These are phyloP conservation scores for Paecilomyces formosus DNA, from an alignment of 2,329 filamentous ascomycete genomes.

Conservation along the genomic window DNA sequence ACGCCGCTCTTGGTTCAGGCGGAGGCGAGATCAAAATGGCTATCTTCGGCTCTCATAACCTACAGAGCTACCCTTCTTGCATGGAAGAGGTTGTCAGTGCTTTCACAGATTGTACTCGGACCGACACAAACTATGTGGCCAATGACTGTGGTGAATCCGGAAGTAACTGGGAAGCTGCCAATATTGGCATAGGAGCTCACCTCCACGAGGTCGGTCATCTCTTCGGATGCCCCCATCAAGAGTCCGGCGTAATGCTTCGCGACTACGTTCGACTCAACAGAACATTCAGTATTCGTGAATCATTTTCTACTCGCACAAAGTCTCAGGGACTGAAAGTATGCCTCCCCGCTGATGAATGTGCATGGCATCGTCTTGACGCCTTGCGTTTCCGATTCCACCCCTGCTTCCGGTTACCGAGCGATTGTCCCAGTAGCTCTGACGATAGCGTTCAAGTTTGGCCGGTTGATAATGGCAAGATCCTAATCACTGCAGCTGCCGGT, in stretches of 20 bases:
- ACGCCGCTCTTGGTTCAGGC: conserved; percentile 74
- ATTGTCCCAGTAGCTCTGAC: conserved; percentile 57
- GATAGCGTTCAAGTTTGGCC: conserved; percentile 80
- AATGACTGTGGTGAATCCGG: conserved; percentile 84
- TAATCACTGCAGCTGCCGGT: conserved; percentile 72
- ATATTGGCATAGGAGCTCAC: conserved; percentile 88
- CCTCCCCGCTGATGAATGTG: conserved; percentile 71
- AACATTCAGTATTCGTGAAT: conserved; percentile 71
- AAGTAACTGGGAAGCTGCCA: conserved; percentile 92
- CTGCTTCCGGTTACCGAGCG: conserved; percentile 77
- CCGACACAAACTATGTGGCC: conserved; percentile 69
- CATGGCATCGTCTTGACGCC: conserved; percentile 83
- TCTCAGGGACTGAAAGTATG: conserved; percentile 69
- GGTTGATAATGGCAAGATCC: conserved; percentile 66
- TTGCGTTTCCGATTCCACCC: conserved; percentile 86
- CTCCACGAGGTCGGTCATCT: conserved; percentile 85
- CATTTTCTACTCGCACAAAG: conserved; percentile 80
- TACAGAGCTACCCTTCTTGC: conserved; percentile 83
- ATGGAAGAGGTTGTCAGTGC: conserved; percentile 86
- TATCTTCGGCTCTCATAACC: conserved; percentile 84
- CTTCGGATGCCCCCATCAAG: conserved; percentile 83
- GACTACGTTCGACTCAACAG: conserved; percentile 82
- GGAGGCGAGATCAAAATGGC: conserved; percentile 70
- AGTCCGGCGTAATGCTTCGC: conserved; percentile 82
- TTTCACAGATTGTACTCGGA: conserved; percentile 84